These are phyloP conservation scores for Erigeron canadensis DNA, from an alignment of 129 eudicot species.

Conservation along the genomic window DNA sequence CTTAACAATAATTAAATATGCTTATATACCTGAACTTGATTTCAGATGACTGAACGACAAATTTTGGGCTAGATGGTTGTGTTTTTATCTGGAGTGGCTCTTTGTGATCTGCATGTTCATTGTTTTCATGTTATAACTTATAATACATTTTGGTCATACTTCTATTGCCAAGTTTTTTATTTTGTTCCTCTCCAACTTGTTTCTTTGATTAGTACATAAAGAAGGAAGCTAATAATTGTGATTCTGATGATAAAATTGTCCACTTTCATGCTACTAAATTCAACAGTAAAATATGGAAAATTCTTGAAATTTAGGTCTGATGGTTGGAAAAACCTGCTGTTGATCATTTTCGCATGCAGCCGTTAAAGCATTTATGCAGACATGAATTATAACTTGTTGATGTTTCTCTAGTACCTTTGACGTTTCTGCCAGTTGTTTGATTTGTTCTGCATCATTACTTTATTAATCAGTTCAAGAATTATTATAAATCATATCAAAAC, in stretches of 20 bases:
- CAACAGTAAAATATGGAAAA: too few species aligned
- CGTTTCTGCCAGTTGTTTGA: background rate
- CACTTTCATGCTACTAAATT: too few species aligned
- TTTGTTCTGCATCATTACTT: background rate
- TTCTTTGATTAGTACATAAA: background rate
- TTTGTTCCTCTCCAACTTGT: background rate
- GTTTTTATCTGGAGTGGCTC: background rate
- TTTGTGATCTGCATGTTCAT: background rate
- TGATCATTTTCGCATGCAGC: too few species aligned
- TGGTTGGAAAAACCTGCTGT: background rate
- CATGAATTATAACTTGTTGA: too few species aligned
- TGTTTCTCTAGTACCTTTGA: background rate
- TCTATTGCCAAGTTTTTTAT: background rate
- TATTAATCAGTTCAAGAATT: background rate
- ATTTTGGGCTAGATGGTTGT: background rate
- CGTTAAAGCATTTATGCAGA: too few species aligned
- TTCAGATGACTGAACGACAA: background rate
- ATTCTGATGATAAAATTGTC: too few species aligned
- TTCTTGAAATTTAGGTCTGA: background rate
- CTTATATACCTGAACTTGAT: too few species aligned
- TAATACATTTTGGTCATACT: background rate
- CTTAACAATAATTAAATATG: too few species aligned
- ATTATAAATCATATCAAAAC: slow-evolving; percentile 37
- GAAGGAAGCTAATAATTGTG: background rate
- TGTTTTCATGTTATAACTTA: background rate